Conservation (phyloP, 176 grass and related monocot genomes). For the Lolium perenne region DNA sequence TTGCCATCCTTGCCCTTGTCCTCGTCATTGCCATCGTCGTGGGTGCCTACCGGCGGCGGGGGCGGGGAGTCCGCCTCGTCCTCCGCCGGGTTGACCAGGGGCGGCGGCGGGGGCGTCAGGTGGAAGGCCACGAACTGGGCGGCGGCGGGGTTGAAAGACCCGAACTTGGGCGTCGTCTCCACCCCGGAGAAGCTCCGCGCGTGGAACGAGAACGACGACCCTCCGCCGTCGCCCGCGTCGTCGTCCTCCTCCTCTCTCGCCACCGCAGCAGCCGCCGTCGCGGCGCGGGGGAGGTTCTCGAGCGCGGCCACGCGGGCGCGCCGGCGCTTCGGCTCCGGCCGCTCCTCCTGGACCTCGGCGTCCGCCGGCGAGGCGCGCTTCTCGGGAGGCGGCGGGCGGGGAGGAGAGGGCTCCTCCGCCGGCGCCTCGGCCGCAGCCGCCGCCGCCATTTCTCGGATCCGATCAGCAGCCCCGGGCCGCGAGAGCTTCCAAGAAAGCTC, state of each 20-base stretch:
- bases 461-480: background rate
- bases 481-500: slow-evolving; percentile 8
- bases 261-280: background rate
- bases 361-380: slow-evolving; percentile 30
- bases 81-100: background rate
- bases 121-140: slow-evolving; percentile 42
- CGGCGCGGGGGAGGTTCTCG: slow-evolving; percentile 41
- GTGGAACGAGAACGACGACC: slow-evolving; percentile 50
- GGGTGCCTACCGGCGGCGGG: background rate
- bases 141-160: slow-evolving; percentile 49
- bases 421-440: slow-evolving; percentile 31
- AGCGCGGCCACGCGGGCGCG: slow-evolving; percentile 46
- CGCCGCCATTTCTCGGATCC: slow-evolving; percentile 32
- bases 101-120: slow-evolving; percentile 17
- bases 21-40: background rate
- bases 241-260: background rate
- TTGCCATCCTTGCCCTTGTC: slow-evolving; percentile 26
- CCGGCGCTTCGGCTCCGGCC: slow-evolving; percentile 49
- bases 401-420: background rate
- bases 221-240: background rate
- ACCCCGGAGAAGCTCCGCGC: slow-evolving; percentile 43
- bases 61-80: background rate
- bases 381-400: background rate
- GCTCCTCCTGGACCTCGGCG: background rate
- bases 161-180: slow-evolving; percentile 60